Base-by-base conservation (phyloP, 2,329 filamentous ascomycete species). In the Dactylonectria estremocensis region DNA sequence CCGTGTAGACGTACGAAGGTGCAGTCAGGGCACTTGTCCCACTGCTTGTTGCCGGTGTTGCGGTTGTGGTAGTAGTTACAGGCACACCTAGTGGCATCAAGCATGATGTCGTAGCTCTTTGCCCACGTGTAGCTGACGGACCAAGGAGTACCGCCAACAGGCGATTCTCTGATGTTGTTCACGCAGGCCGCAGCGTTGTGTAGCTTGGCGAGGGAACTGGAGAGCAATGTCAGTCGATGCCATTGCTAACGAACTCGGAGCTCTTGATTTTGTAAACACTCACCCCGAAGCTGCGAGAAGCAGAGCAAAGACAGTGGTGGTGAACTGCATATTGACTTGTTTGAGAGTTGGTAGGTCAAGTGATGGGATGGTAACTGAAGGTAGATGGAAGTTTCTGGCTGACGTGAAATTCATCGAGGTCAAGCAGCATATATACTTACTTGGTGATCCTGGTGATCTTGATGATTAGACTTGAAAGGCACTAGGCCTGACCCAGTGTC, bases 11-110 rank as follows among this genome's bases (percentile, higher is more conserved):
- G 24, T 22, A 72, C 70, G 56, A 72, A 72, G 1, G 33, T 45
- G 6, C 70, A 72, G n/a, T 72, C 70, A 13, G 70, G 70, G 50
- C 70, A 72, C 9, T 54, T 37, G 4, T 72, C 67, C 69, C 67
- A 72, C 48, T 72, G 61, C 0, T 68, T 61, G 3, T 58, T 53
- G 2, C 70, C 70, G 4, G 67, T 66, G 46, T 72, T 66, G 9
- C 69, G 64, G 4, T 28, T 53, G 2, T 14, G 43, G 50, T 72
- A 72, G 14, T 46, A 33, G 9, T 61, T 11, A 16, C 69, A 72
- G 20, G 70, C 69, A 4, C 70, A 72, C 2, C 52, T 65, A 16
- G 69, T 72, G 1, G 56, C 59, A 3, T 46, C 67, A 1, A 61
- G 61, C 1, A 71, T 66, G 10, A 71, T 52, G 14, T 71, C 69